phyloP scores from a whole-genome alignment of 2,329 filamentous ascomycete genomes.

The Sporothrix euskadiensis region DNA sequence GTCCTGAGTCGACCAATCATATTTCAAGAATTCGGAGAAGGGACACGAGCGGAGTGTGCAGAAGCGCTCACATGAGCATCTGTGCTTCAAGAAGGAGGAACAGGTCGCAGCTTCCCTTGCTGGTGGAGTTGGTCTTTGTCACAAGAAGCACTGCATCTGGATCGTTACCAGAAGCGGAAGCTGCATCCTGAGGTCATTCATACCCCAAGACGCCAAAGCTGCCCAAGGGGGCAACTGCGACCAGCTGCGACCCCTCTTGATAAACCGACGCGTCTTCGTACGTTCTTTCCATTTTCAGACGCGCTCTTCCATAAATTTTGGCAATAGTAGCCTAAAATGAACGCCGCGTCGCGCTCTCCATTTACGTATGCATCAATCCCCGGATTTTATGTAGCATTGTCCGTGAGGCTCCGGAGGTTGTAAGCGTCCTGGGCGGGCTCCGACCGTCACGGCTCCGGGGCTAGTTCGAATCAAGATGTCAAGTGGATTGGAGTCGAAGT shows the following conservation, averaged over 20 bases:
- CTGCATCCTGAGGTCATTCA: slow-evolving; percentile 14
- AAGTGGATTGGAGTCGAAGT: background rate
- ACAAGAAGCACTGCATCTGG: slow-evolving; percentile 8
- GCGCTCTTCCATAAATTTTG: background rate
- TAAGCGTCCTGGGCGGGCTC: background rate
- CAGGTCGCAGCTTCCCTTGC: slow-evolving; percentile 8
- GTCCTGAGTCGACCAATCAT: background rate
- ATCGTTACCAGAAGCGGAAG: slow-evolving; percentile 24
- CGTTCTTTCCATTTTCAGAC: background rate
- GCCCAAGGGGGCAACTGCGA: slow-evolving; percentile 2
- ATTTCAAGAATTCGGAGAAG: background rate
- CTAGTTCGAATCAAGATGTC: background rate
- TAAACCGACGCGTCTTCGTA: background rate
- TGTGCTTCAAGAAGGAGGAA: background rate
- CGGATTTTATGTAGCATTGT: background rate
- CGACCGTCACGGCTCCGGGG: background rate
- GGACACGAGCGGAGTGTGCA: background rate
- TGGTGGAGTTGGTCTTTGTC: slow-evolving; percentile 24
- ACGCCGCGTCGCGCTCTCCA: slow-evolving; percentile 22
- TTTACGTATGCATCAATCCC: slow-evolving; percentile 21
- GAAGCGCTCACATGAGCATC: slow-evolving; percentile 14
- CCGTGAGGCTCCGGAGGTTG: background rate
- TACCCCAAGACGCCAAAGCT: slow-evolving; percentile 5
- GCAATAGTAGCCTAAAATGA: slow-evolving; percentile 23
- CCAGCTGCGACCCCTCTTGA: background rate